A percentile compares a stretch with the other conserved stretches of the same genome.
Evolutionary conservation across 2,329 filamentous ascomycete species (phyloP).

Genomic region (Neonectria coccinea): DNA sequence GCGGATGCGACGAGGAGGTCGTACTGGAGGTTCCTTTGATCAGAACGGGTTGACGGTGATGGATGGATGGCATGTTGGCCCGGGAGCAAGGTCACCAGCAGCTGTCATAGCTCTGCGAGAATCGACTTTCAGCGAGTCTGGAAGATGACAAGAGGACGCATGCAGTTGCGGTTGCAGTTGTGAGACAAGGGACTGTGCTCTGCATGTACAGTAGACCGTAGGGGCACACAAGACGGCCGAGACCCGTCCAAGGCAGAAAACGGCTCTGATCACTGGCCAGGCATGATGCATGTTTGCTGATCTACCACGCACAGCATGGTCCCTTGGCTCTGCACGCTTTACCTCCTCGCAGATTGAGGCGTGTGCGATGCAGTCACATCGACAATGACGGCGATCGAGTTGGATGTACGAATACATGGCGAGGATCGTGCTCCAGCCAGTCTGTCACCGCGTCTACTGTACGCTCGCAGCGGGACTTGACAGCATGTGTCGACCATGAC

Average conservation of each 20-base stretch:
- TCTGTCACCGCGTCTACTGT: not conserved
- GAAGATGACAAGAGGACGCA: constrained; percentile 5
- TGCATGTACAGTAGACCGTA: constrained; percentile 13
- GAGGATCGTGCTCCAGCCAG: not conserved
- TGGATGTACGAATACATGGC: not conserved
- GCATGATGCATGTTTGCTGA: constrained; percentile 36
- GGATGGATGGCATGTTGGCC: not conserved
- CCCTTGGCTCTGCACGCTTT: not conserved
- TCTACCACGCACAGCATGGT: constrained; percentile 12
- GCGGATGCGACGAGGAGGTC: not conserved
- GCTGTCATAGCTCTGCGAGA: constrained; percentile 5
- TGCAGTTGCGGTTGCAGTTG: constrained; percentile 16
- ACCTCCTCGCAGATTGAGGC: not conserved
- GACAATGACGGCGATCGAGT: not conserved
- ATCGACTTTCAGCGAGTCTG: not conserved
- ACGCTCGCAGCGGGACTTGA: not conserved
- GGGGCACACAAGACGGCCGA: constrained; percentile 21
- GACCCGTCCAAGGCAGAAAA: constrained; percentile 8
- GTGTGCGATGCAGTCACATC: not conserved
- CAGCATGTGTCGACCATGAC: not conserved
- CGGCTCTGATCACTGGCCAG: constrained; percentile 4
- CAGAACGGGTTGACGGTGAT: too few relatives aligned
- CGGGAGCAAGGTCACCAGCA: constrained; percentile 1
- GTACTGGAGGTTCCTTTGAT: not conserved
- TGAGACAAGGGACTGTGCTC: constrained; percentile 32